Evolutionary conservation across 78 protist genomes (phyloP), one percentile per base, ranked within the genome.

Genomic region (slime mould (Dictyostelium discoideum)): DNA sequence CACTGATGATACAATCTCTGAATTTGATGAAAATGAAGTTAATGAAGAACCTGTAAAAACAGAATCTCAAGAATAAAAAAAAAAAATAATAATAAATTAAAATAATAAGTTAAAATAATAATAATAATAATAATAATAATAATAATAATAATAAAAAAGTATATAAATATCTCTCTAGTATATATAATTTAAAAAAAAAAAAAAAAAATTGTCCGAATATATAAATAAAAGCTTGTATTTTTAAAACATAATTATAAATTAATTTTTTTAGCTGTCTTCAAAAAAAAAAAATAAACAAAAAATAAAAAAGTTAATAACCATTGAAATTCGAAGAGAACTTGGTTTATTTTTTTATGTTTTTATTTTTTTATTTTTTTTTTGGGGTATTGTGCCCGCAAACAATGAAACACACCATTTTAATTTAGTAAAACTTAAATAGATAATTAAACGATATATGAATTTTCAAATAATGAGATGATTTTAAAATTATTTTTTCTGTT

Each of bases 1-100:
- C 18, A 81, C 86, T 14, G 86, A 81, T 54, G 86, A 81, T 24
- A 29, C 86, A 5, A 7, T 26, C 18, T 81, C 86, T 29, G 86
- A 81, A 29, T n/a, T n/a, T n/a, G 84, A 78, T n/a, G 84, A 78
- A 29, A 24, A 78, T 10, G 50, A 37, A 77, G 5, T 7, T 37
- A 48, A 8, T 67, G 78, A 72, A 26, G 3, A 76, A 24, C 42
- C 10, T 32, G 37, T 32, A 32, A 32, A 32, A 72, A 1, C 39
- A 73, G n/a, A 9, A 73, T 32, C 39, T 3, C 37, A 24, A 73
- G 39, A 67, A 24, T 67, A 67, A 67, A 67, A 67, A 67, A 67
- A 20, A 67, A 67, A 29, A 9, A 4, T 37, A 32, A 24, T 32
- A 73, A 73, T 73, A 22, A 11, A 8, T 76, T 5, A 76, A 39